These are phyloP conservation scores for Ustilago nuda DNA, from an alignment of 1,284 basidiomycete genomes.

Conservation along the genomic window DNA sequence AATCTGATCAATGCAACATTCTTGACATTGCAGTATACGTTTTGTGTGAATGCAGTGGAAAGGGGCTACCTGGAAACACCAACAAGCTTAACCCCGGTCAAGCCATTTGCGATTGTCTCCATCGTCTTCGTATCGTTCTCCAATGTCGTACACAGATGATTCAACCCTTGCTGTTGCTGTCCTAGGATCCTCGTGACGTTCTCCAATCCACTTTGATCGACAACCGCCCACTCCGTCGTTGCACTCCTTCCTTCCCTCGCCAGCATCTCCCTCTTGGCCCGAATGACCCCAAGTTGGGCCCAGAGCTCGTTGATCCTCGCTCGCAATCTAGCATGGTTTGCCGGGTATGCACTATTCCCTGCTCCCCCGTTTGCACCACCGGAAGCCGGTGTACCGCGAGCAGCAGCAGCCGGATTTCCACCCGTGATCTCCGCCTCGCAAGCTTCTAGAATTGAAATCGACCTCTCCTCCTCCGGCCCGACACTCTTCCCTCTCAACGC, in stretches of 20 bases:
- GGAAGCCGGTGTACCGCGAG: conserved; percentile 5
- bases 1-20: neutral
- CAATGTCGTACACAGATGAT: conserved; percentile 62
- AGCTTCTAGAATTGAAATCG: conserved; percentile 54
- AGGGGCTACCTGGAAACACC: conserved; percentile 39
- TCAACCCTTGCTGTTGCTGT: conserved; percentile 63
- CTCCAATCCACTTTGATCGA: conserved; percentile 61
- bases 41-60: neutral
- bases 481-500: conserved; percentile 59
- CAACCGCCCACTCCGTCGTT: conserved; percentile 65
- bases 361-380: neutral
- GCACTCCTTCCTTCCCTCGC: conserved; percentile 45
- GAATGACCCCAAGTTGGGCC: conserved; percentile 63
- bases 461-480: conserved; percentile 56
- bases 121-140: conserved; percentile 58
- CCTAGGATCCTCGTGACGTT: conserved; percentile 61
- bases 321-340: conserved; percentile 45
- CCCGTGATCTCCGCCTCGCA: conserved; percentile 65
- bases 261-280: conserved; percentile 59
- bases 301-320: conserved; percentile 67
- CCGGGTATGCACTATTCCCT: conserved; percentile 3
- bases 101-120: conserved; percentile 59
- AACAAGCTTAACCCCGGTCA: conserved; percentile 59
- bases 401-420: conserved; percentile 7
- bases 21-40: too few species aligned